Evolutionary conservation across 108 stramenopile species (phyloP), one percentile per base, ranked within the genome.

Genomic region (Nitzschia sp.): DNA sequence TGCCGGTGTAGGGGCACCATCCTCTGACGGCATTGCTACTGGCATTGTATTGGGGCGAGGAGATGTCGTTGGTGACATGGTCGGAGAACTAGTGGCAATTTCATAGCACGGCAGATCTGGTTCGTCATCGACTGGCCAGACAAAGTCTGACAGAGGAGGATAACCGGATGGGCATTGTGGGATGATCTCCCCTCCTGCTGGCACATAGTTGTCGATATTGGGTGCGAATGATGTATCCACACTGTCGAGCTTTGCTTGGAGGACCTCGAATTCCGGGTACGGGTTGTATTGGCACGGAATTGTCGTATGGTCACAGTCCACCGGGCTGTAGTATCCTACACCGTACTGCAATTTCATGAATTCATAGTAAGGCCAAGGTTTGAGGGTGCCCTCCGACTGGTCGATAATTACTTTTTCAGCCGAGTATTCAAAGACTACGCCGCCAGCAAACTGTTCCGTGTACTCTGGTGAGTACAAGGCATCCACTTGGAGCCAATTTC

Each of bases 341-440:
- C 78, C 78, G 50, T 79, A 72, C 13, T 73, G 47, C 13, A 57
- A 30, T 26, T 63, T 54, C 13, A 45, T 58, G 32, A 63, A 63
- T 32, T 29, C 58, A 25, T 62, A 1, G 59, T 72, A 79, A 15
- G 77, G 77, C 57, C 54, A 79, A 45, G 69, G 62, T 26, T 52
- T 30, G 45, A 16, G 19, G 21, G 8, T 50, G 11, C 38, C 38
- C 35, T 19, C 3, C n/a, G 55, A 45, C 38, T 1, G 15, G 23
- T 47, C 54, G 38, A 25, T 41, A 41, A 44, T 44, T 21, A 25
- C 9, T 22, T 63, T 48, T 62, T 83, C 82, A 3, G 67, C 76
- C 16, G 78, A 79, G 53, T 73, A 83, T 33, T 76, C 75, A 77
- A 77, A 83, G 22, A 48, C 82, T 47, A 83, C 76, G 15, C 78